Conservation (phyloP, 768 basidiomycete genomes). For the Pluteus cervinus region DNA sequence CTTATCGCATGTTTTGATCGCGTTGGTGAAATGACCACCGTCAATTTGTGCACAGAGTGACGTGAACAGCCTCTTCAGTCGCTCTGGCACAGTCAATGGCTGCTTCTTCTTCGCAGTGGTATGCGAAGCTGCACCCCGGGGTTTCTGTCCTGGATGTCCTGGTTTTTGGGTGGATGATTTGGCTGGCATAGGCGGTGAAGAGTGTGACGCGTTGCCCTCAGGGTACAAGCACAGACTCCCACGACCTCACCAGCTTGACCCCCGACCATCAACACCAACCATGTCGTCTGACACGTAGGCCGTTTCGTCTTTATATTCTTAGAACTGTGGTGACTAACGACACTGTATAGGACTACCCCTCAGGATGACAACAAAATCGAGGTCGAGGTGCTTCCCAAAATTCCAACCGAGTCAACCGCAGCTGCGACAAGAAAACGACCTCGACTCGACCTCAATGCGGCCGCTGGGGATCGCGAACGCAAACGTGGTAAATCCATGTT, state of each 20-base stretch:
- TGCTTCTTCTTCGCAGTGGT: conserved; percentile 24
- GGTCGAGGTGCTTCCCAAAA: conserved; percentile 22
- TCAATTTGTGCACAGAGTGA: conserved; percentile 86
- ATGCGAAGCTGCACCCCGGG: conserved; percentile 12
- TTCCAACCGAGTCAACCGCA: conserved; percentile 33
- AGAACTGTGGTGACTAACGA: no score
- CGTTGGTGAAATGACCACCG: conserved; percentile 80
- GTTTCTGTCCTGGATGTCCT: conserved; percentile 6
- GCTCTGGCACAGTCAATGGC: conserved; percentile 26
- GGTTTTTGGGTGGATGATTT: conserved; percentile 9
- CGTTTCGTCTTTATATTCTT: conserved; percentile 1
- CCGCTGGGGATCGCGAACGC: conserved; percentile 49
- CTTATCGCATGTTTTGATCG: conserved; percentile 89
- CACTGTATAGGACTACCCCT: no score
- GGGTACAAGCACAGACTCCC: conserved; percentile 20
- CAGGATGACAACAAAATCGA: conserved; percentile 24
- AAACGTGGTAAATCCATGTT: conserved; percentile 88
- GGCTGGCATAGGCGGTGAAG: conserved; percentile 14
- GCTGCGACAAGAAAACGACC: conserved; percentile 57
- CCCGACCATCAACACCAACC: conserved; percentile 10
- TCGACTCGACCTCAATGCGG: conserved; percentile 55
- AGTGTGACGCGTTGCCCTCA: no score
- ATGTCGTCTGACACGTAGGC: conserved; percentile 55
- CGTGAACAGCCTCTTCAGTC: conserved; percentile 58
- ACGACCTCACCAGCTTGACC: no score